These are phyloP conservation scores for Trypethelium eluteriae DNA, from an alignment of 495 filamentous ascomycete species.

Conservation along the genomic window DNA sequence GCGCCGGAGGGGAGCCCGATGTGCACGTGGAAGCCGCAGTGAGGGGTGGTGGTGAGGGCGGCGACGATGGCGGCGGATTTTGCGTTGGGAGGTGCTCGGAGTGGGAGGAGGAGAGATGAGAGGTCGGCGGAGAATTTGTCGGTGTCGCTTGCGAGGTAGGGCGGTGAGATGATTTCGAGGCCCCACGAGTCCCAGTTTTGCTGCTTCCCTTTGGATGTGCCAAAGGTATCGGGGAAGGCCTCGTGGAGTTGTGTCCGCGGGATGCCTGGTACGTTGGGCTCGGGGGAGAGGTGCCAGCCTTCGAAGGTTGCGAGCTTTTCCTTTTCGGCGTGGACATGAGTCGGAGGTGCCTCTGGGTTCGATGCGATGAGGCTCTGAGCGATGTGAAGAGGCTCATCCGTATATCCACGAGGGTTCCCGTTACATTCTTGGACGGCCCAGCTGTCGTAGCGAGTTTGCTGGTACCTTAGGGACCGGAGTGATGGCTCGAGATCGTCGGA, in stretches of 20 bases:
- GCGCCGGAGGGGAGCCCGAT: constrained; percentile 21
- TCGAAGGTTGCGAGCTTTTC: constrained; percentile 18
- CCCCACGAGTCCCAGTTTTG: constrained; percentile 24
- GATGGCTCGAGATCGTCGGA: constrained; percentile 14
- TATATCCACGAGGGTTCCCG: constrained; percentile 21
- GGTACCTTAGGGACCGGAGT: background rate
- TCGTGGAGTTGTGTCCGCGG: constrained; percentile 14
- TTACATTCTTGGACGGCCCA: constrained; percentile 22
- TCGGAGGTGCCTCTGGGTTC: background rate
- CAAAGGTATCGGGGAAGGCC: background rate
- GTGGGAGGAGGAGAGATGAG: background rate
- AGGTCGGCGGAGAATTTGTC: constrained; percentile 14
- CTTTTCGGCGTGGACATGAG: background rate
- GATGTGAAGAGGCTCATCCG: constrained; percentile 20
- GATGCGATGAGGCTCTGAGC: constrained; percentile 17
- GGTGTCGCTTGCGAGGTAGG: background rate
- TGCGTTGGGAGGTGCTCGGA: background rate
- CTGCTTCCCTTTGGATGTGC: background rate
- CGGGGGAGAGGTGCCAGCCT: constrained; percentile 20
- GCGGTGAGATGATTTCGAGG: constrained; percentile 26
- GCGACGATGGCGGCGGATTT: background rate
- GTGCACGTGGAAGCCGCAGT: constrained; percentile 29
- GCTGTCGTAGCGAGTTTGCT: constrained; percentile 18
- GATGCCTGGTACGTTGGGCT: constrained; percentile 6
- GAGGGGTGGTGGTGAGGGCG: constrained; percentile 7